Percentiles rank a stretch among this genome's conserved stretches.
Evolutionary conservation across 441 rosid species (phyloP).

Genomic region (Hura crepitans): DNA sequence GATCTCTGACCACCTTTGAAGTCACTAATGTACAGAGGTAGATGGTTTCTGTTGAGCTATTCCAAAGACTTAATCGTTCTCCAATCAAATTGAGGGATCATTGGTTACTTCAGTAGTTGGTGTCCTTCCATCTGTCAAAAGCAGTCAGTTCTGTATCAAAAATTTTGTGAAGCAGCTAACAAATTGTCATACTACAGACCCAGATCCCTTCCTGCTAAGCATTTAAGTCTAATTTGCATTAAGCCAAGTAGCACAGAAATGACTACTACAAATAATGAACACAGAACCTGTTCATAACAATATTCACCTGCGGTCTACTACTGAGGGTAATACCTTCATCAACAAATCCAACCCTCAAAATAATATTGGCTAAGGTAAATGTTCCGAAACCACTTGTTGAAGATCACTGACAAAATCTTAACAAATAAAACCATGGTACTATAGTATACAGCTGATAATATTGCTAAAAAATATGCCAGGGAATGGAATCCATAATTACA

Average conservation of each 20-base stretch:
- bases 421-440: not conserved
- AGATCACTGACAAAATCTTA: not conserved
- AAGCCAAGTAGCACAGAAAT: too few species aligned
- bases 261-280: not conserved
- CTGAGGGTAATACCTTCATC: not conserved
- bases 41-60: slow-evolving; percentile 20
- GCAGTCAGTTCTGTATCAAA: not conserved
- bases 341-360: not conserved
- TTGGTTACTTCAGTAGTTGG: slow-evolving; percentile 23
- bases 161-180: not conserved
- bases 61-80: slow-evolving; percentile 18
- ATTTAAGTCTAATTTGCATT: not conserved
- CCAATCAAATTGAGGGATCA: slow-evolving; percentile 26
- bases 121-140: slow-evolving; percentile 39
- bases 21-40: slow-evolving; percentile 38
- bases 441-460: not conserved
- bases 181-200: not conserved
- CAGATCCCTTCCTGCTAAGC: not conserved
- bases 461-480: not conserved
- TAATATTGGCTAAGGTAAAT: too few species aligned
- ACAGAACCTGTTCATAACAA: not conserved
- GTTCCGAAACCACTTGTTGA: too few species aligned
- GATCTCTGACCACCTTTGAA: slow-evolving; percentile 33
- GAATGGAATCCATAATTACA: not conserved
- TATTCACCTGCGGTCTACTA: not conserved